These are phyloP conservation scores for Puya raimondii DNA, from an alignment of 176 grass and related monocot species.

Conservation along the genomic window DNA sequence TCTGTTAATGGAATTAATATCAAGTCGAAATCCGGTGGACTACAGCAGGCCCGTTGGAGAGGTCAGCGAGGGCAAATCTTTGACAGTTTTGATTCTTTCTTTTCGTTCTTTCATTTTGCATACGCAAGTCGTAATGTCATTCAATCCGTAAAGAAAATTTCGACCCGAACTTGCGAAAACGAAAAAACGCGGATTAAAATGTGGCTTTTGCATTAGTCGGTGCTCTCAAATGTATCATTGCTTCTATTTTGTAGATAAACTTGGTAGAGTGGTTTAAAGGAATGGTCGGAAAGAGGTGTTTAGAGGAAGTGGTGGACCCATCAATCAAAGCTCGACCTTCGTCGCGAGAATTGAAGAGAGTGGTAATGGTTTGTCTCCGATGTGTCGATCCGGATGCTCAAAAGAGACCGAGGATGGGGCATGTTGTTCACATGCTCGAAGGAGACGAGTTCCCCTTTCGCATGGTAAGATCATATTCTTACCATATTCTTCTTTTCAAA, in stretches of 20 bases:
- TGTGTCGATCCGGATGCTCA: conserved; percentile 16
- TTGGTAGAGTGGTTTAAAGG: conserved; percentile 13
- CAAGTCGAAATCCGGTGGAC: conserved; percentile 88
- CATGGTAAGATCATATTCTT: conserved; percentile 1
- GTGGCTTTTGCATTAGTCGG: too few relatives aligned
- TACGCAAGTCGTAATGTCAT: too few relatives aligned
- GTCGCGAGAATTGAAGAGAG: conserved; percentile 2
- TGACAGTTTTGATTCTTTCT: too few relatives aligned
- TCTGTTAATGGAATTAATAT: conserved; percentile 75
- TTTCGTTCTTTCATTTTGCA: too few relatives aligned
- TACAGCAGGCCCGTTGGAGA: conserved; percentile 61
- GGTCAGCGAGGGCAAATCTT: conserved; percentile 18
- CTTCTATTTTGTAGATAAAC: conserved; percentile 6
- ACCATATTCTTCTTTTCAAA: too few relatives aligned
- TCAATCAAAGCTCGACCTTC: not conserved
- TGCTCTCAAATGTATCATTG: too few relatives aligned
- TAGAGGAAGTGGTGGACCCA: conserved; percentile 9
- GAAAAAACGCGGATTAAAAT: too few relatives aligned
- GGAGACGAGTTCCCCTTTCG: conserved; percentile 9
- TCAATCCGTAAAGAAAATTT: too few relatives aligned
- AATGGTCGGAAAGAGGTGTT: conserved; percentile 2
- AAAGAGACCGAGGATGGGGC: conserved; percentile 15
- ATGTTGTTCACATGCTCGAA: conserved; percentile 18
- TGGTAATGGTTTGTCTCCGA: not conserved
- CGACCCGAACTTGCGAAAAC: too few relatives aligned